These are phyloP conservation scores for Chalciporus sphaerocephalus DNA, from an alignment of 768 basidiomycete species.

Conservation along the genomic window DNA sequence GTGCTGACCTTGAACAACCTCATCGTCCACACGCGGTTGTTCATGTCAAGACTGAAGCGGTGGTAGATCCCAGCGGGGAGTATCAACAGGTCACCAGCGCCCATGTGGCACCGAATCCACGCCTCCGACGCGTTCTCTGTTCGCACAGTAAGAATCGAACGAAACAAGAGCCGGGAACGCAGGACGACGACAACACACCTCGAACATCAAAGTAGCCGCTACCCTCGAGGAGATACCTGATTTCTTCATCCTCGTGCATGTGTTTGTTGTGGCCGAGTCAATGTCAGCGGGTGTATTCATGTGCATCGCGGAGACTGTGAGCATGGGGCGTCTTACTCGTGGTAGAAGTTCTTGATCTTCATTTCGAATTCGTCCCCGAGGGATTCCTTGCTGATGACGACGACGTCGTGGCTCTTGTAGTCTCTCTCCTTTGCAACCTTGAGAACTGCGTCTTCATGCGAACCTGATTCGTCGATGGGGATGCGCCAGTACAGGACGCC, in stretches of 20 bases:
- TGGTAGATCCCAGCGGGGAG: slow-evolving; percentile 90
- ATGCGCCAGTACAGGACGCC: slow-evolving; percentile 67
- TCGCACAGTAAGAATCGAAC: not conserved
- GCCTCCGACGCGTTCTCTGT: slow-evolving; percentile 61
- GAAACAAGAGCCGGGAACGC: not conserved
- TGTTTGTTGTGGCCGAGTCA: slow-evolving; percentile 56
- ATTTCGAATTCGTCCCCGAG: slow-evolving; percentile 77
- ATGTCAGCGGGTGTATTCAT: not conserved
- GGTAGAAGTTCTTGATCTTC: slow-evolving; percentile 78
- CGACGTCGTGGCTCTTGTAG: slow-evolving; percentile 81
- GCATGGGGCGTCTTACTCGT: slow-evolving; percentile 72
- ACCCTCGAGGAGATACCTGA: slow-evolving; percentile 78
- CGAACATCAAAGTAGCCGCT: slow-evolving; percentile 88
- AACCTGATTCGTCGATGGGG: slow-evolving; percentile 46
- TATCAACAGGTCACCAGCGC: slow-evolving; percentile 80
- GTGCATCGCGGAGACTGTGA: not conserved
- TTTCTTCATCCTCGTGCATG: slow-evolving; percentile 94
- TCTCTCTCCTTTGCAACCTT: slow-evolving; percentile 59
- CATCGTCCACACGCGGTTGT: slow-evolving; percentile 66
- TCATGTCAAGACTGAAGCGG: slow-evolving; percentile 82
- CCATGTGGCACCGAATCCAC: slow-evolving; percentile 79
- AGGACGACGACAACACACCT: slow-evolving; percentile 46
- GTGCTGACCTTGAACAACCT: slow-evolving; percentile 73
- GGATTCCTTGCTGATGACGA: slow-evolving; percentile 71
- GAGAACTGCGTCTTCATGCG: slow-evolving; percentile 53